These are phyloP conservation scores for Cardamine chenopodiifolia DNA, from an alignment of 345 rosid species.

Conservation along the genomic window DNA sequence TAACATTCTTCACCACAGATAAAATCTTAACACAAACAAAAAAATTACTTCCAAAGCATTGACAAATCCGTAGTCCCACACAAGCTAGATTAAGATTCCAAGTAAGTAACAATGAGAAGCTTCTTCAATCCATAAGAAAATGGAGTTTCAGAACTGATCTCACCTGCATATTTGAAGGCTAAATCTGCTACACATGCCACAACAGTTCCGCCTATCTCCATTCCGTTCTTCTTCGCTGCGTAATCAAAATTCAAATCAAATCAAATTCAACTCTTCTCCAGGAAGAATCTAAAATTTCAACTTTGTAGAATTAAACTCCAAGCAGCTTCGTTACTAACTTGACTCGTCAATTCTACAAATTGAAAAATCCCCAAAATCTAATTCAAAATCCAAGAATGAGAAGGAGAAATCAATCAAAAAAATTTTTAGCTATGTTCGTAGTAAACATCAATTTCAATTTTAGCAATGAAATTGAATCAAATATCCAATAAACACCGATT, in stretches of 20 bases:
- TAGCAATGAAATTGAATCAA: not conserved
- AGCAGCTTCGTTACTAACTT: not conserved
- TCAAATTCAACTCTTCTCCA: not conserved
- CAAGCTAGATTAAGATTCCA: constrained; percentile 1
- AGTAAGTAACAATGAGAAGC: not conserved
- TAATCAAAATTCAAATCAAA: constrained; percentile 18
- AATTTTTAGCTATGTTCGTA: too few species aligned
- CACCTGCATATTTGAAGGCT: constrained; percentile 79
- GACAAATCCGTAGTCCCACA: not conserved
- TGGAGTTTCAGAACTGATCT: not conserved
- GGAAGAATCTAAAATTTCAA: constrained; percentile 4
- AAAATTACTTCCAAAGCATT: not conserved
- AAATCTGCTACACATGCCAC: constrained; percentile 72
- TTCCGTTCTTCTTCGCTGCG: constrained; percentile 62
- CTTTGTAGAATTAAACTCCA: not conserved
- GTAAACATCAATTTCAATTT: not conserved
- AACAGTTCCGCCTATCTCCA: constrained; percentile 69
- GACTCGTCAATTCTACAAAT: constrained; percentile 11
- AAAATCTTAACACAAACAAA: not conserved
- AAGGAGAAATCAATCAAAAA: not conserved
- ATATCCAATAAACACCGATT: not conserved
- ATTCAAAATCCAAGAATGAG: not conserved
- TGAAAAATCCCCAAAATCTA: constrained; percentile 1
- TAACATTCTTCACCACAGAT: not conserved
- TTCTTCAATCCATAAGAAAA: not conserved